Evolutionary conservation across 2,329 filamentous ascomycete species (phyloP), one percentile per base, ranked within the genome.

Genomic region (Cryphonectria radicalis): DNA sequence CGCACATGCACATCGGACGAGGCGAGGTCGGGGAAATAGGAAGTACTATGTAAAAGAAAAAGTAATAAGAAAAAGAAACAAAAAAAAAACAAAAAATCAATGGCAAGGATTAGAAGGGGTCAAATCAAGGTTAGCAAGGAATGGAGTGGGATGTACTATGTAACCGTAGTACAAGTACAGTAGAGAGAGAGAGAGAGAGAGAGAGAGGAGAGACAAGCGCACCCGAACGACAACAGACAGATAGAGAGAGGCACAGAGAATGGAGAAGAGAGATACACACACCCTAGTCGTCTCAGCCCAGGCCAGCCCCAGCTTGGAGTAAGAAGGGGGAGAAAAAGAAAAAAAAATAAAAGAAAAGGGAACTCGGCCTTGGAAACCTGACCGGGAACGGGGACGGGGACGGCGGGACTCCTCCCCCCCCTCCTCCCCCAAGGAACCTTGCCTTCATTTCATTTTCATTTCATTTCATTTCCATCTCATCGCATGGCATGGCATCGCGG

Each of bases 371-470:
- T 43, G 37, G 32, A 7, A 40, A 63, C 43, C 35, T 63, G 57
- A 53, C 63, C 70, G 53, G 62, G 65, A 42, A 64, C 70, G 35
- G 32, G 59, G 22, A 62, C 32, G 59, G 42, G 37, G 62, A 64
- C 40, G 62, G 62, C 11, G 62, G 42, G 42, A 19, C 62, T 46
- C 35, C 42, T 64, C 37, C 46, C 46, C 22, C 46, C 46, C 10
- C 46, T 22, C 46, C 22, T 22, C 46, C 10, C 46, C 6, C 6
- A 22, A 64, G 13, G 62, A 64, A 32, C 62, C 62, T 43, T 64
- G 62, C 40, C 3, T n/a, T 64, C 62, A 64, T 64, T 64, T 64
- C 62, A 43, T 46, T 64, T 64, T 40, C 25, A 59, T 59, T 59
- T 59, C 55, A 59, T 35, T 59, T 59, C 55, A 59, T 59, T 32